Base-by-base conservation (phyloP, 495 filamentous ascomycete species). In the Penicillium tannophilum region DNA sequence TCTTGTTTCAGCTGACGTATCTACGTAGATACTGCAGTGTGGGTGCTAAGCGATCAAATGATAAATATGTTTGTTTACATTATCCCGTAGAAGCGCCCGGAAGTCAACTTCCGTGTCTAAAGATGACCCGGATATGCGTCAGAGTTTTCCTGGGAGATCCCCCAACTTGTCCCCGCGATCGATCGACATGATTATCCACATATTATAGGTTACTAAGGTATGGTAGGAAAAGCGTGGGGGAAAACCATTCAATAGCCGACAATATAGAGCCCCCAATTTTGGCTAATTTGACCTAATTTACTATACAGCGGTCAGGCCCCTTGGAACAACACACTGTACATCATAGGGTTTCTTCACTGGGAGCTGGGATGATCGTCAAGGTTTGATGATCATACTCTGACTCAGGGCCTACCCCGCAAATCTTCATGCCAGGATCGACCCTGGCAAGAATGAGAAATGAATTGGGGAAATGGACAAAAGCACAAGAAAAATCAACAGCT, bases 151-250 rank as follows among this genome's bases (percentile, higher is more conserved):
- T 30, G 2, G 24, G 20, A 16, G 24, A 30, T 49, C 26, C 26
- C 26, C 24, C 46, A 24, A 7, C 7, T 10, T 31, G 26, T 28
- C 46, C 46, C 46, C 46, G 33, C 49, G 49, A 52, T 52, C 49
- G 49, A 52, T 52, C 49, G 49, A 52, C 49, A 52, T 16, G 11
- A 44, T 20, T 14, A 49, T 28, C 54, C 49, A 54, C 59, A 14
- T 33, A 49, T 48, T 54, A 63, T 56, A 54, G 42, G 6, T 55
- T 14, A 36, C 10, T 36, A 36, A 14, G 12, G 10, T 9, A 14
- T 11, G 56, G 59, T 62, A 56, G 57, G 54, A 58, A 54, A 46
- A 52, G 52, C 52, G 61, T 59, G 61, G 61, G 56, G 56, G 28
- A n/a, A 8, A 47, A 47, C 46, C 12, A 49, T 46, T 26, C 10